Conservation (phyloP, 257 asterid species). For the Lithospermum erythrorhizon region DNA sequence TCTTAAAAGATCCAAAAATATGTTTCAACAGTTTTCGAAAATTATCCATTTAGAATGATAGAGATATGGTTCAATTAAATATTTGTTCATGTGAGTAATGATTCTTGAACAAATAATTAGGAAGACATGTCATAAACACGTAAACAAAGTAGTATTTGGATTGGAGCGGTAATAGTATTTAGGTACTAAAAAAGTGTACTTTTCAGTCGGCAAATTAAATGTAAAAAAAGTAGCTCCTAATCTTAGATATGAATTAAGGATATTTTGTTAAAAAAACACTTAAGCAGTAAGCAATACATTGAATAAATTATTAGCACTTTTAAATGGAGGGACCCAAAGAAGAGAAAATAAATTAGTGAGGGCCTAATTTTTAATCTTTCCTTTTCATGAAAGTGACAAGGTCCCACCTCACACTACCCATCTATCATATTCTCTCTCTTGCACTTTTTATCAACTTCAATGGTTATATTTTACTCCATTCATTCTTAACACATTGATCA, state of each 20-base stretch:
- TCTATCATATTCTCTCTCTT: conserved; percentile 16
- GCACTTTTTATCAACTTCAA: conserved; percentile 36
- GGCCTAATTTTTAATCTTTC: conserved; percentile 23
- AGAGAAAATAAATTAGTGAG: conserved; percentile 5
- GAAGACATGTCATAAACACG: too few species aligned
- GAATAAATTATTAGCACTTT: conserved; percentile 4
- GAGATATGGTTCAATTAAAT: too few species aligned
- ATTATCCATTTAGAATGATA: too few species aligned
- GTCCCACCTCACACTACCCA: conserved; percentile 28
- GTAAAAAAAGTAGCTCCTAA: background rate
- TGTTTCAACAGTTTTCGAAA: too few species aligned
- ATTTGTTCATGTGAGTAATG: too few species aligned
- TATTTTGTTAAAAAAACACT: background rate
- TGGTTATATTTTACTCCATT: too few species aligned
- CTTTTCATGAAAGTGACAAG: conserved; percentile 30
- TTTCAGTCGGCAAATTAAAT: too few species aligned
- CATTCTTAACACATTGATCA: background rate
- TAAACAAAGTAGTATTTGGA: too few species aligned
- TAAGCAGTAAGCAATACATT: conserved; percentile 2
- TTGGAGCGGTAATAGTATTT: too few species aligned
- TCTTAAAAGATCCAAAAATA: too few species aligned
- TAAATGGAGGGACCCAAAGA: conserved; percentile 3
- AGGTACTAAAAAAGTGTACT: too few species aligned
- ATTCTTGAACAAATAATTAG: too few species aligned
- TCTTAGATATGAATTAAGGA: background rate